These are phyloP conservation scores for Albatrellus ellisii DNA, from an alignment of 768 basidiomycete species.

Conservation along the genomic window DNA sequence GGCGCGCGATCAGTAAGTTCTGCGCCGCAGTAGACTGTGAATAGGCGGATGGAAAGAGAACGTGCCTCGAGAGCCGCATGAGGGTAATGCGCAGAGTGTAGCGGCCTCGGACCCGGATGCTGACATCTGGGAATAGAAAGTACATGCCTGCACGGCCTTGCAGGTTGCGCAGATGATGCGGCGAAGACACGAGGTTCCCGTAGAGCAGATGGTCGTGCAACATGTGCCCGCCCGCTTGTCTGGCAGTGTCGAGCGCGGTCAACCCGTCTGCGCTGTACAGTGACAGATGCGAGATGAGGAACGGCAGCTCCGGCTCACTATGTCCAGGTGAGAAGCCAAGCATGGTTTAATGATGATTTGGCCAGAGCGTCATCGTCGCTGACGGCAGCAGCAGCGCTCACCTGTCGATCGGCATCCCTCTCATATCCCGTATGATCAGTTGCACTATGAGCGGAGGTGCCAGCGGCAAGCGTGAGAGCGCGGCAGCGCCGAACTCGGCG, in stretches of 20 bases:
- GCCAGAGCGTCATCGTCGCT: constrained; percentile 9
- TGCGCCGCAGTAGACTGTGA: not conserved
- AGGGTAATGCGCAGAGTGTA: constrained; percentile 68
- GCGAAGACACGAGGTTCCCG: constrained; percentile 74
- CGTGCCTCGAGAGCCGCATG: constrained; percentile 65
- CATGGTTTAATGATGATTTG: too few relatives aligned
- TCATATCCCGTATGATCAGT: constrained; percentile 58
- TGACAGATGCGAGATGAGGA: constrained; percentile 75
- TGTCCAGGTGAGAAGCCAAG: not conserved
- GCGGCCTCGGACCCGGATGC: constrained; percentile 63
- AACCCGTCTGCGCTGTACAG: constrained; percentile 59
- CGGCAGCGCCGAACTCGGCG: constrained; percentile 68
- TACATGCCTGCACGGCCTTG: constrained; percentile 74
- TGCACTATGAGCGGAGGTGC: constrained; percentile 78
- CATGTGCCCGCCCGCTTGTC: constrained; percentile 33
- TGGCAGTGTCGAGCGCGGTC: constrained; percentile 50
- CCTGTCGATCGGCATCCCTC: constrained; percentile 66
- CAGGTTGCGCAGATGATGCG: constrained; percentile 68
- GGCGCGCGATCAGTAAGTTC: constrained; percentile 19
- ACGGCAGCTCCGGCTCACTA: constrained; percentile 79
- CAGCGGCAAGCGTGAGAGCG: constrained; percentile 68
- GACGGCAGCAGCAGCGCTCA: constrained; percentile 30
- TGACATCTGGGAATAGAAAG: constrained; percentile 87
- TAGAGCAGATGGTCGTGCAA: constrained; percentile 54
- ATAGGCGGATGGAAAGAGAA: constrained; percentile 6